These are phyloP conservation scores for Fusarium denticulatum DNA, from an alignment of 2,329 filamentous ascomycete genomes.

Conservation along the genomic window DNA sequence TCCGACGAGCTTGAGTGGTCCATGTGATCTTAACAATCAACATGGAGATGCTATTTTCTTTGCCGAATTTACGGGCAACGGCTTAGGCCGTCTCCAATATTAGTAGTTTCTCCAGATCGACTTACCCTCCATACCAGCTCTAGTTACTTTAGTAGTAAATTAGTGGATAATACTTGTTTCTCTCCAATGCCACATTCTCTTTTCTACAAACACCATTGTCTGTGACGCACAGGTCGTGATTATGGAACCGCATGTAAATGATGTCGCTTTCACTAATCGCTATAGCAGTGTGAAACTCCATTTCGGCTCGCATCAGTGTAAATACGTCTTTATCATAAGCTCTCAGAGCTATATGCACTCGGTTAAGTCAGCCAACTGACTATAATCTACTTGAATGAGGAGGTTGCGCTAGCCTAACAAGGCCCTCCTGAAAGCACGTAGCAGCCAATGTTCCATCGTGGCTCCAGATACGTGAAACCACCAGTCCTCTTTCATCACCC, in stretches of 20 bases:
- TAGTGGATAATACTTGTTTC: too few relatives aligned
- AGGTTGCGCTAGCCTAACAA: not conserved
- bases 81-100: not conserved
- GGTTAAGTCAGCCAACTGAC: rapidly evolving
- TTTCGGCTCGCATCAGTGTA: too few relatives aligned
- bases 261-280: too few relatives aligned
- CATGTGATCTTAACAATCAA: not conserved
- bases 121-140: too few relatives aligned
- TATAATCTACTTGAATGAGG: not conserved
- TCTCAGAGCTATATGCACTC: rapidly evolving
- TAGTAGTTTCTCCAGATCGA: not conserved
- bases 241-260: too few relatives aligned
- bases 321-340: too few relatives aligned
- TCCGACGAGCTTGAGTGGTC: not conserved
- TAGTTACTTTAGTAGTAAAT: too few relatives aligned
- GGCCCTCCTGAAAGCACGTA: not conserved
- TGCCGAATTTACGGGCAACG: not conserved
- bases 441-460: not conserved
- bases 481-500: not conserved
- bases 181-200: too few relatives aligned
- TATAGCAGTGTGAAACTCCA: too few relatives aligned
- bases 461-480: not conserved
- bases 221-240: too few relatives aligned
- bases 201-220: too few relatives aligned
- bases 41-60: not conserved